Evolutionary conservation across 495 filamentous ascomycete genomes (phyloP).

Genomic region (Parathielavia hyrcaniae): DNA sequence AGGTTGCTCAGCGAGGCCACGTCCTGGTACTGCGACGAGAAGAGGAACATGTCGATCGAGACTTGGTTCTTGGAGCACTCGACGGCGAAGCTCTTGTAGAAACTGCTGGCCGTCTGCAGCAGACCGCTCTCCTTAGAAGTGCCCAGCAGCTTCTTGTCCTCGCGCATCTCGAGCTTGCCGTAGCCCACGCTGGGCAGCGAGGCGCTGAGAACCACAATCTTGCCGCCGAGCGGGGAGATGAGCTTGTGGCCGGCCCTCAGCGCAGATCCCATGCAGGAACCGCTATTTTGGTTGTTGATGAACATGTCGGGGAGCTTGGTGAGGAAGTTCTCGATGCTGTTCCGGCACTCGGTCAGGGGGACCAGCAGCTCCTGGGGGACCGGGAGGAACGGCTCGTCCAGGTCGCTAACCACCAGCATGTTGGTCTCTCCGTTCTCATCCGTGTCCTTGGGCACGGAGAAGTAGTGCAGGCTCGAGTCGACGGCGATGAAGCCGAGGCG

Average conservation of each 20-base stretch:
- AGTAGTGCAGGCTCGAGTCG: slow-evolving; percentile 92
- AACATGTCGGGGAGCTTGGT: slow-evolving; percentile 94
- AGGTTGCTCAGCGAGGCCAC: slow-evolving; percentile 92
- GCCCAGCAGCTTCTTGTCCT: slow-evolving; percentile 94
- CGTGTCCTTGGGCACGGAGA: slow-evolving; percentile 81
- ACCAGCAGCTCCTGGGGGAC: slow-evolving; percentile 91
- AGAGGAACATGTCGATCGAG: slow-evolving; percentile 98
- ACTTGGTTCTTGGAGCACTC: slow-evolving; percentile 99
- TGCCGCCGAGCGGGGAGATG: slow-evolving; percentile 87
- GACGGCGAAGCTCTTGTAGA: slow-evolving; percentile 98
- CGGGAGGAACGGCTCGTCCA: slow-evolving; percentile 95
- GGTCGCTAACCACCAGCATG: slow-evolving; percentile 92
- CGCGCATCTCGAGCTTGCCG: slow-evolving; percentile 86
- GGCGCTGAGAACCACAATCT: slow-evolving; percentile 84
- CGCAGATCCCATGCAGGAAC: slow-evolving; percentile 88
- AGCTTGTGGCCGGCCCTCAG: slow-evolving; percentile 90
- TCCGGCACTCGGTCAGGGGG: slow-evolving; percentile 78
- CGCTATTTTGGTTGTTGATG: slow-evolving; percentile 78
- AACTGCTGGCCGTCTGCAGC: slow-evolving; percentile 84
- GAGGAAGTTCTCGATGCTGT: slow-evolving; percentile 86
- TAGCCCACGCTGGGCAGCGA: slow-evolving; percentile 85
- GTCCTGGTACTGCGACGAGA: slow-evolving; percentile 94
- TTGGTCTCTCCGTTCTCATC: slow-evolving; percentile 73
- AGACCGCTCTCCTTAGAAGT: slow-evolving; percentile 85
- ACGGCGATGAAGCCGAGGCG: slow-evolving; percentile 92